These are phyloP conservation scores for Nothophaeocryptopus gaeumannii DNA, from an alignment of 2,329 filamentous ascomycete genomes.

Conservation along the genomic window DNA sequence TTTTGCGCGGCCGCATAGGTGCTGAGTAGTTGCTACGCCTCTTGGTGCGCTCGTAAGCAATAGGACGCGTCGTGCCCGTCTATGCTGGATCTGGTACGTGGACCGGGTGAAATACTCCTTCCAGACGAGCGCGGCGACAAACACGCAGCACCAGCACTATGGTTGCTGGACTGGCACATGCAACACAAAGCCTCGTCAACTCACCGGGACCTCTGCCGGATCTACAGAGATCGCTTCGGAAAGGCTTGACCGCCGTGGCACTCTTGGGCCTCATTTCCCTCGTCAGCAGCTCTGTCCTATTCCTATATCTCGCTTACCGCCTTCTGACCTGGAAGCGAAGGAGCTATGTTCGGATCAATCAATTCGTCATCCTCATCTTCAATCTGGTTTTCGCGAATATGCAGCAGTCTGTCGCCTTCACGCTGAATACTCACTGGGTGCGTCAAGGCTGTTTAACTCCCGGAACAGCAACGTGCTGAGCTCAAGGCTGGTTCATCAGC, in stretches of 20 bases:
- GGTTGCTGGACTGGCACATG: too few species aligned
- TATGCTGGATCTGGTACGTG: too few species aligned
- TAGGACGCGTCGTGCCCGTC: too few species aligned
- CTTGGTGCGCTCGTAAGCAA: too few species aligned
- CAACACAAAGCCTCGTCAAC: neutral
- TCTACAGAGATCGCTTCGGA: conserved; percentile 36
- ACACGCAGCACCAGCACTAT: too few species aligned
- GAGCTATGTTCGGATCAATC: conserved; percentile 48
- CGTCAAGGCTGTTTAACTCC: conserved; percentile 52
- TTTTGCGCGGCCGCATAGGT: too few species aligned
- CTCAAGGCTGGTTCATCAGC: conserved; percentile 65
- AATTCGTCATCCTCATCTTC: conserved; percentile 66
- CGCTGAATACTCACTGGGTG: conserved; percentile 60
- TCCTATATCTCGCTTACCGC: conserved; percentile 47
- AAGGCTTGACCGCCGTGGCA: conserved; percentile 48
- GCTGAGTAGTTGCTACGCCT: too few species aligned
- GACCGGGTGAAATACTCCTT: too few species aligned
- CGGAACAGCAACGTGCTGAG: conserved; percentile 54
- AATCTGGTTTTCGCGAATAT: conserved; percentile 67
- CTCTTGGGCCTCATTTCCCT: conserved; percentile 49
- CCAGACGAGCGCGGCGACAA: too few species aligned
- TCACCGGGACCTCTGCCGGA: conserved; percentile 8
- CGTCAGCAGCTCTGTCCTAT: conserved; percentile 42
- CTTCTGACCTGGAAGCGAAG: conserved; percentile 42
- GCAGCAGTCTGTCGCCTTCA: conserved; percentile 62